These are phyloP conservation scores for Mucor racemosus DNA, from an alignment of 371 early-diverging fungal genomes.

Conservation along the genomic window DNA sequence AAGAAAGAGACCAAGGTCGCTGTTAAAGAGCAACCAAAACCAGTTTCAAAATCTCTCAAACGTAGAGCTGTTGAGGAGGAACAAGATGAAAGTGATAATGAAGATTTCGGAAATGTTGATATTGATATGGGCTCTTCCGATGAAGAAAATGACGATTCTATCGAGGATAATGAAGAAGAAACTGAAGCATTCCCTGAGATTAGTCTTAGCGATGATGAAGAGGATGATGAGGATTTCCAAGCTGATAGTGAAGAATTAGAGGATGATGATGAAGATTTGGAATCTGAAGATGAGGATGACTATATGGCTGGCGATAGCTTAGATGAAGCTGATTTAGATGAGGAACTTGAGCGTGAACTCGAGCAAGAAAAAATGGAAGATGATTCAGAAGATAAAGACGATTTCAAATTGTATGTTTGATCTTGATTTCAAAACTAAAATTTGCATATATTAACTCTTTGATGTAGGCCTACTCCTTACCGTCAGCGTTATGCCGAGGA, in stretches of 20 bases:
- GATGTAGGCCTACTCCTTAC: conserved; percentile 32
- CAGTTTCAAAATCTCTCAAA: conserved; percentile 16
- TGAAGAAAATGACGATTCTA: conserved; percentile 42
- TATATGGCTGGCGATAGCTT: conserved; percentile 20
- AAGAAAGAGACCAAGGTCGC: conserved; percentile 10
- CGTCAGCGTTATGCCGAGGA: conserved; percentile 40
- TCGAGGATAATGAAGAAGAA: conserved; percentile 36
- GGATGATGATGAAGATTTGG: conserved; percentile 53
- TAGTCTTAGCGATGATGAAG: conserved; percentile 40
- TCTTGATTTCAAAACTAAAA: background rate
- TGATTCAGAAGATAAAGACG: conserved; percentile 45
- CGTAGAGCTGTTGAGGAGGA: conserved; percentile 25
- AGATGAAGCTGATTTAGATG: conserved; percentile 39
- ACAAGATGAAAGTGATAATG: conserved; percentile 46
- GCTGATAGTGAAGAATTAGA: conserved; percentile 42
- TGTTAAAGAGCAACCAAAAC: conserved; percentile 15
- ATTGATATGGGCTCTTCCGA: conserved; percentile 59
- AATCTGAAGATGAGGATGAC: conserved; percentile 49
- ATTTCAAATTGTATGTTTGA: conserved; percentile 27
- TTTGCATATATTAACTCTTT: background rate
- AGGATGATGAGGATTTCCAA: conserved; percentile 32
- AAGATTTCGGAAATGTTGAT: conserved; percentile 49
- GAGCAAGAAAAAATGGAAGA: conserved; percentile 52
- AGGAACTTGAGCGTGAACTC: conserved; percentile 31
- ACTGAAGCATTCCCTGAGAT: conserved; percentile 55